Evolutionary conservation across 495 filamentous ascomycete genomes (phyloP).

Genomic region (Aspergillus baeticus): DNA sequence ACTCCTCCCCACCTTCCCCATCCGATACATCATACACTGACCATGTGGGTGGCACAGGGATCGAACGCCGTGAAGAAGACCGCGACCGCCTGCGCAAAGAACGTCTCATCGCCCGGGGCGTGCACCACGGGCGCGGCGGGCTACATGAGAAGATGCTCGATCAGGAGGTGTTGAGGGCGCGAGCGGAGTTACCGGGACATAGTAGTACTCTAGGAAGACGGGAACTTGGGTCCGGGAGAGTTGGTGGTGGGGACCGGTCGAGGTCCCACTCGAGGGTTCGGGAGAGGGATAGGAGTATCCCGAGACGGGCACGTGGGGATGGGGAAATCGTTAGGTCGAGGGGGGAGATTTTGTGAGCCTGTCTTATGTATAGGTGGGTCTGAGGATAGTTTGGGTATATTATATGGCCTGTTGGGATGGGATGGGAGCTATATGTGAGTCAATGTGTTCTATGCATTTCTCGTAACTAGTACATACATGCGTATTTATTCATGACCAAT

Average conservation of each 20-base stretch:
- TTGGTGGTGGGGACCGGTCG: neutral
- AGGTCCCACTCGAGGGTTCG: neutral
- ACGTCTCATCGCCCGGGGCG: slow-evolving; percentile 16
- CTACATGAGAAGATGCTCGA: slow-evolving; percentile 30
- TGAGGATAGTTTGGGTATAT: neutral
- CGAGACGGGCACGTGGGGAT: neutral
- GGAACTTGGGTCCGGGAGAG: neutral
- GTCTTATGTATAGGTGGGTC: neutral
- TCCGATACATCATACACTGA: neutral
- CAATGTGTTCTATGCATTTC: neutral
- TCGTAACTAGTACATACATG: neutral
- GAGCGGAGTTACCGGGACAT: slow-evolving; percentile 23
- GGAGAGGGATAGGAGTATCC: neutral
- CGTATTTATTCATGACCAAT: no score
- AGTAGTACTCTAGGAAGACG: neutral
- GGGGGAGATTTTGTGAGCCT: neutral
- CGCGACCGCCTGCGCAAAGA: slow-evolving; percentile 11
- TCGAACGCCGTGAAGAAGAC: slow-evolving; percentile 36
- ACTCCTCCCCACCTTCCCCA: neutral
- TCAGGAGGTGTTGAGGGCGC: slow-evolving; percentile 13
- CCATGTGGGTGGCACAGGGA: slow-evolving; percentile 19
- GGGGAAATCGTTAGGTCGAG: neutral
- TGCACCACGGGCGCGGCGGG: slow-evolving; percentile 11
- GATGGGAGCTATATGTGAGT: no score
- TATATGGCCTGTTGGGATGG: neutral